Conservation (phyloP, 2,329 filamentous ascomycete genomes). For the Pseudogymnoascus sp. region DNA sequence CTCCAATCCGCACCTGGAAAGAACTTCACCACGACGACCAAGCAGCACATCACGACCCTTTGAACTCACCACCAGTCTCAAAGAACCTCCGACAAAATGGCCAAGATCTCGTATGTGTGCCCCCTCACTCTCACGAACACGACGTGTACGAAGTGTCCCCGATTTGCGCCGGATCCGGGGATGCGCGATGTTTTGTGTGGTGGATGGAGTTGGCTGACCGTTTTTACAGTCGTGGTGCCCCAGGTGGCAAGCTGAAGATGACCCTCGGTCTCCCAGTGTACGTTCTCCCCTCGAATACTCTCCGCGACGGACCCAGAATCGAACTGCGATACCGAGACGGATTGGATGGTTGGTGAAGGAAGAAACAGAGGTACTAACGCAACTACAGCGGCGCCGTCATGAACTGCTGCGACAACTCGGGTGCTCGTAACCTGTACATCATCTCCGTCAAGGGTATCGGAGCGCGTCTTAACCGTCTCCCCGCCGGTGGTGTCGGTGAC, state of each 20-base stretch:
- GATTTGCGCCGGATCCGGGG: constrained; percentile 7
- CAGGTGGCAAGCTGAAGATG: constrained; percentile 99
- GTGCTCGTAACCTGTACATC: constrained; percentile 98
- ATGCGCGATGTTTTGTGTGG: constrained; percentile 5
- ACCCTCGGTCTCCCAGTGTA: constrained; percentile 99
- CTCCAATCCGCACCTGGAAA: constrained; percentile 17
- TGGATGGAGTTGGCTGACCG: constrained; percentile 3
- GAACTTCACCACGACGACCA: constrained; percentile 17
- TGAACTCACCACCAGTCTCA: constrained; percentile 21
- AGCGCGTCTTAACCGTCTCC: constrained; percentile 94
- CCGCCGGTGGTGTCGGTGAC: constrained; percentile 95
- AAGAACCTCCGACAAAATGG: constrained; percentile 47
- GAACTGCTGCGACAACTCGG: constrained; percentile 99
- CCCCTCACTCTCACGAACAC: constrained; percentile 15
- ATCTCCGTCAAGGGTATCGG: constrained; percentile 99
- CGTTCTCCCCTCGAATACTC: constrained; percentile 37
- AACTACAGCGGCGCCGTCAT: constrained; percentile 82
- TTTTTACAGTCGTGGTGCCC: constrained; percentile 66
- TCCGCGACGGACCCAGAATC: constrained; percentile 2
- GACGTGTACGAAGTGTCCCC: neutral
- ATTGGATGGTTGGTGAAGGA: constrained; percentile 10
- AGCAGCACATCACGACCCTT: constrained; percentile 24
- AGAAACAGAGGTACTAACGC: constrained; percentile 12
- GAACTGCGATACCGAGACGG: constrained; percentile 10
- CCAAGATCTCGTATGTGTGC: constrained; percentile 53